phyloP scores from a whole-genome alignment of 1,284 basidiomycete species.

The Puccinia brachypodii region DNA sequence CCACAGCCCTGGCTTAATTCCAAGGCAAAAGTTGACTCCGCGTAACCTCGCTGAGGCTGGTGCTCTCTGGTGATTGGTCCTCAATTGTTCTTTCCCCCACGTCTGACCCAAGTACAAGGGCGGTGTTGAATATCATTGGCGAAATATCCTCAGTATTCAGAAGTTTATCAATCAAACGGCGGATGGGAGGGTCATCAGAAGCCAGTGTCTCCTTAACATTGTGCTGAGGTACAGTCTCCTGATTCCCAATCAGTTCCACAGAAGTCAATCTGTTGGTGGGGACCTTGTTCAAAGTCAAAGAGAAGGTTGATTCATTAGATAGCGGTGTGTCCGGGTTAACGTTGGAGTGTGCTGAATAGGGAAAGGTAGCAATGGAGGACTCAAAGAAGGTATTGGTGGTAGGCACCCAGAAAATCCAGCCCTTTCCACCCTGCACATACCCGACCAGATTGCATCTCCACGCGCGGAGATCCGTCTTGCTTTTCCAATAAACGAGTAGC shows the following conservation, averaged over 20 bases:
- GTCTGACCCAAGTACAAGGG: not conserved
- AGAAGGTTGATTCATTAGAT: not conserved
- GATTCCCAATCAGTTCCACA: not conserved
- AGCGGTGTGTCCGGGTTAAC: not conserved
- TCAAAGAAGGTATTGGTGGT: conserved; percentile 2
- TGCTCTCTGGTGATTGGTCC: not conserved
- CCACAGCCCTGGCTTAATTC: not conserved
- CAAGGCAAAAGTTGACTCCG: not conserved
- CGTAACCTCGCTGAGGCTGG: not conserved
- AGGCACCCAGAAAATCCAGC: conserved; percentile 6
- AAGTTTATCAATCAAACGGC: not conserved
- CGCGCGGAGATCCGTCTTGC: not conserved
- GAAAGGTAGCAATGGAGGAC: not conserved
- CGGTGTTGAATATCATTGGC: not conserved
- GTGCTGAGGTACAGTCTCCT: not conserved
- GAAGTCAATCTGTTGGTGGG: no score
- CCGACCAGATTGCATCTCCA: conserved; percentile 1
- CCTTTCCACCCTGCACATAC: conserved; percentile 10
- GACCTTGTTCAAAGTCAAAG: not conserved
- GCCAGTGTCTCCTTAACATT: not conserved
- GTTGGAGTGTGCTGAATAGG: not conserved
- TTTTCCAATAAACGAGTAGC: not conserved
- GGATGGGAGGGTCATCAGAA: not conserved
- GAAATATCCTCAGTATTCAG: not conserved
- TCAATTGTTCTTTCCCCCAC: not conserved